Percentiles rank a stretch among this genome's conserved stretches.
phyloP scores from a whole-genome alignment of 2,329 filamentous ascomycete genomes.

The Kalaharituber pfeilii region DNA sequence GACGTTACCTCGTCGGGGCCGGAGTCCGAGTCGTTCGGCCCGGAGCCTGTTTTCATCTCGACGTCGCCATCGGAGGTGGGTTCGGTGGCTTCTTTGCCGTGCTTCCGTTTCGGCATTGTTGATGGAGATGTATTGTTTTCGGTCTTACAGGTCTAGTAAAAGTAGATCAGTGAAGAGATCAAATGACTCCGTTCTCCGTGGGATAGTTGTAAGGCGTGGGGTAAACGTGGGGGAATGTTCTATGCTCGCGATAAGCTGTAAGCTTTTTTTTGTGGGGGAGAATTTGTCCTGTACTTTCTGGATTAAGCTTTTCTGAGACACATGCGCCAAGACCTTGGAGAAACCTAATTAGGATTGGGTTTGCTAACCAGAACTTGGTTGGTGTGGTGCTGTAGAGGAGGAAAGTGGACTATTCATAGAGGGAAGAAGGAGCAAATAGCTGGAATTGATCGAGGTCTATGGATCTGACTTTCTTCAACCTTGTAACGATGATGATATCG shows the following conservation, averaged over 20 bases:
- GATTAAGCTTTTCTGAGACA: neutral
- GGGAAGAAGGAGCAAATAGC: neutral
- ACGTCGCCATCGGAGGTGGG: neutral
- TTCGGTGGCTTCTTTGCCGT: neutral
- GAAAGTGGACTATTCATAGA: neutral
- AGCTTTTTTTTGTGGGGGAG: neutral
- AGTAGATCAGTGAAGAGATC: too few relatives aligned
- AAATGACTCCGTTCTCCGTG: too few relatives aligned
- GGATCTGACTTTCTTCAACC: too few relatives aligned
- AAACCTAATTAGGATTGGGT: neutral
- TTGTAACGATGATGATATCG: too few relatives aligned
- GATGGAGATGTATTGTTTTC: too few relatives aligned
- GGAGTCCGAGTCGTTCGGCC: neutral
- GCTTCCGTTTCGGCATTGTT: conserved; percentile 1
- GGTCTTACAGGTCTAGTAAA: neutral
- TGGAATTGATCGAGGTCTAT: too few relatives aligned
- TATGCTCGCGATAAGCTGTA: too few relatives aligned
- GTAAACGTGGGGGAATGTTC: too few relatives aligned
- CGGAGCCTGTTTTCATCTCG: neutral
- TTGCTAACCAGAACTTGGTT: neutral
- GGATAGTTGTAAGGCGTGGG: too few relatives aligned
- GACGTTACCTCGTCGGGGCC: neutral
- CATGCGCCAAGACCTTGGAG: neutral
- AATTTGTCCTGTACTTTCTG: neutral
- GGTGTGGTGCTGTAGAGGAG: neutral